Evolutionary conservation across 2,329 filamentous ascomycete genomes (phyloP).

Genomic region (Aspergillus thermomutatus): DNA sequence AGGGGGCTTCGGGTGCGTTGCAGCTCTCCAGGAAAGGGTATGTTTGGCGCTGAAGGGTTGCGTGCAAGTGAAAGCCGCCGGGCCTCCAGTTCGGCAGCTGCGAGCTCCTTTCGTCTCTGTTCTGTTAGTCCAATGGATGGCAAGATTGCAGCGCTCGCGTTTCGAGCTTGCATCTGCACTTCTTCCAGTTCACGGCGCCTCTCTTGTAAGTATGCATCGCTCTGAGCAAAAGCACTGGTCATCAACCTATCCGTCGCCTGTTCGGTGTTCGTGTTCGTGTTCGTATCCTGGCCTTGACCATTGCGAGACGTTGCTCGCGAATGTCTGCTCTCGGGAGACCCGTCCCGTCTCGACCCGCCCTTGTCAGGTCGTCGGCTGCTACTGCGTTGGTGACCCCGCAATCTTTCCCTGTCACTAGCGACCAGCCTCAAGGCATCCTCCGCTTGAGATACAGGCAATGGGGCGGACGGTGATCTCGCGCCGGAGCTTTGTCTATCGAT

Average conservation of each 20-base stretch:
- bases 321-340: slow-evolving; percentile 46
- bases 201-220: slow-evolving; percentile 6
- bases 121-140: slow-evolving; percentile 52
- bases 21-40: slow-evolving; percentile 67
- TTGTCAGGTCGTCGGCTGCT: slow-evolving; percentile 48
- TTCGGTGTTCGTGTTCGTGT: slow-evolving; percentile 3
- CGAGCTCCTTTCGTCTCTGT: slow-evolving; percentile 67
- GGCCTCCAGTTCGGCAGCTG: slow-evolving; percentile 83
- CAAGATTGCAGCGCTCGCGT: slow-evolving; percentile 18
- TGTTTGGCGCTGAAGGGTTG: slow-evolving; percentile 73
- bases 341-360: slow-evolving; percentile 42
- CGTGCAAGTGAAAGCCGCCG: slow-evolving; percentile 79
- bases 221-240: slow-evolving; percentile 9
- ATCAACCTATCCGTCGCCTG: slow-evolving; percentile 7
- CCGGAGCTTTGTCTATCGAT: slow-evolving; percentile 57
- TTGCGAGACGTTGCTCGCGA: slow-evolving; percentile 33
- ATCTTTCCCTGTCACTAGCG: slow-evolving; percentile 42
- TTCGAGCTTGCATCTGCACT: slow-evolving; percentile 20
- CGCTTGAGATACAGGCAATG: slow-evolving; percentile 70
- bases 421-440: slow-evolving; percentile 55
- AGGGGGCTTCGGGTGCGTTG: slow-evolving; percentile 40
- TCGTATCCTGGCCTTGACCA: slow-evolving; percentile 29
- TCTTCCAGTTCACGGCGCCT: slow-evolving; percentile 6
- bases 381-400: slow-evolving; percentile 51
- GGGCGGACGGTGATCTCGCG: slow-evolving; percentile 73